Conservation (phyloP, 169 alveolate genomes). For the Toxoplasma gondii region DNA sequence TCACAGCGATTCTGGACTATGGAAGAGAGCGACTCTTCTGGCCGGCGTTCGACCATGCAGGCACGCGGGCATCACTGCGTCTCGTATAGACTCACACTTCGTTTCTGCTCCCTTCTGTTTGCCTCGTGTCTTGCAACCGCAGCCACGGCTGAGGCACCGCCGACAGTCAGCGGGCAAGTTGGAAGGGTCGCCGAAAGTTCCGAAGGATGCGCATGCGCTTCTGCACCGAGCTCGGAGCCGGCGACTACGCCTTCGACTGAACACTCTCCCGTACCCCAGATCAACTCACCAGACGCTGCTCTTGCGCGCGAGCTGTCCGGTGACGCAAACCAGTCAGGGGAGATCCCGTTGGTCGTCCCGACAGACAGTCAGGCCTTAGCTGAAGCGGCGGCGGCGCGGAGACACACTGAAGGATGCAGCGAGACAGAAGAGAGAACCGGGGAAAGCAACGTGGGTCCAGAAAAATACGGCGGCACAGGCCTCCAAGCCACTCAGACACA, state of each 20-base stretch:
- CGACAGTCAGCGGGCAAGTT: neutral
- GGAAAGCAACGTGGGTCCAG: neutral
- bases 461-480: neutral
- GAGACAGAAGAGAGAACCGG: neutral
- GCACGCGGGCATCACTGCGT: no score
- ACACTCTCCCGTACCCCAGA: neutral
- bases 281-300: neutral
- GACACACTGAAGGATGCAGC: constrained; percentile 34
- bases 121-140: neutral
- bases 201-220: neutral
- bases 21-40: no score
- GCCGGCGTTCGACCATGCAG: no score
- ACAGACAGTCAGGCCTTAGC: neutral
- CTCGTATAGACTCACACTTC: neutral
- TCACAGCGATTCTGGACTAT: no score
- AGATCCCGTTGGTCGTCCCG: neutral
- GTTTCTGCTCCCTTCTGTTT: no score
- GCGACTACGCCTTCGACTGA: neutral
- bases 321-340: neutral
- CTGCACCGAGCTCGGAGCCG: neutral
- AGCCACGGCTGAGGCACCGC: neutral
- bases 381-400: constrained; percentile 35
- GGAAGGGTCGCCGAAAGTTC: neutral
- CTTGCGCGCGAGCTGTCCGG: neutral
- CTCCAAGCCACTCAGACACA: neutral